These are phyloP conservation scores for Pyrenopolyporus hunteri DNA, from an alignment of 495 filamentous ascomycete species.

Conservation along the genomic window DNA sequence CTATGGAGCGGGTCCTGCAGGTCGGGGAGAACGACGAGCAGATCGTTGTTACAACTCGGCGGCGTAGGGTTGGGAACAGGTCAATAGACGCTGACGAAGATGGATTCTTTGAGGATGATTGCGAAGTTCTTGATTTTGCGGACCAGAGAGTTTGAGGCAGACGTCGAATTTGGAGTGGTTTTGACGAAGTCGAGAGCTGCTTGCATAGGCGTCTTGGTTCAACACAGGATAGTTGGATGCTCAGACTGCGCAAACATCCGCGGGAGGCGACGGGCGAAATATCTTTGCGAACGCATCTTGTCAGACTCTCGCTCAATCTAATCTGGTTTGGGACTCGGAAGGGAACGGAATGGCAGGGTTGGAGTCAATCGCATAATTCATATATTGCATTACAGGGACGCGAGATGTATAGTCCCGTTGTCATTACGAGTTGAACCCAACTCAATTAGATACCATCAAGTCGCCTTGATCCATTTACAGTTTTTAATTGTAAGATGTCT, in stretches of 20 bases:
- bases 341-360: constrained; percentile 26
- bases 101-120: constrained; percentile 94
- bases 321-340: constrained; percentile 26
- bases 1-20: constrained; percentile 62
- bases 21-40: constrained; percentile 73
- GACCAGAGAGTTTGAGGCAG: constrained; percentile 73
- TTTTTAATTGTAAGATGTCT: constrained; percentile 1
- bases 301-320: constrained; percentile 31
- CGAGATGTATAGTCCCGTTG: constrained; percentile 29
- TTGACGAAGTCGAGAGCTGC: constrained; percentile 13
- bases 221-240: constrained; percentile 29
- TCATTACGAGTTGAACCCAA: constrained; percentile 28
- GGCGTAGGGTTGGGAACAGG: constrained; percentile 63
- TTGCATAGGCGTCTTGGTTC: constrained; percentile 28
- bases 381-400: constrained; percentile 35
- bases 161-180: constrained; percentile 23
- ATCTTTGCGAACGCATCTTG: constrained; percentile 18
- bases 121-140: constrained; percentile 90
- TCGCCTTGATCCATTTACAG: constrained; percentile 10
- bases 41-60: constrained; percentile 78
- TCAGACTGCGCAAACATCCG: constrained; percentile 29
- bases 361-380: constrained; percentile 41
- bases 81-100: constrained; percentile 64
- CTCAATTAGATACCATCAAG: constrained; percentile 41
- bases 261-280: constrained; percentile 8